Evolutionary conservation across 176 grass and related monocot genomes (phyloP).

Genomic region (Aechmea fasciata): DNA sequence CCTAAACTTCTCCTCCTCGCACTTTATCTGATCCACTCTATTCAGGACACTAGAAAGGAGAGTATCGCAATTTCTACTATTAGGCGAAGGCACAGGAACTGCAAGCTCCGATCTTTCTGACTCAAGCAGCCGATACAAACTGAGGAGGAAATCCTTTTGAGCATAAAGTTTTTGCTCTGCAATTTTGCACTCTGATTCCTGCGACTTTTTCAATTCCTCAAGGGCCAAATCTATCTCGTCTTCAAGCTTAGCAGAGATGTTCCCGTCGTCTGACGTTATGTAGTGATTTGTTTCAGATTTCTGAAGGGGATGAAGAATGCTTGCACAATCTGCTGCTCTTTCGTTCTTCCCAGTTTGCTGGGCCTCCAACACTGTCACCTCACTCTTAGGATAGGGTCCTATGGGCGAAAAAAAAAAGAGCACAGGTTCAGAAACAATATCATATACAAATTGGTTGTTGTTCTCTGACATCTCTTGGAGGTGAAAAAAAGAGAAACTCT

Average conservation of each 20-base stretch:
- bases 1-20: slow-evolving; percentile 58
- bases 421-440: background rate
- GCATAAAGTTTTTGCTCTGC: slow-evolving; percentile 70
- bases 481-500: background rate
- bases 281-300: slow-evolving; percentile 29
- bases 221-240: slow-evolving; percentile 53
- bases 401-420: slow-evolving; percentile 16
- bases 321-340: slow-evolving; percentile 16
- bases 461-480: no score
- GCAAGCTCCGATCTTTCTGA: slow-evolving; percentile 40
- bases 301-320: slow-evolving; percentile 19
- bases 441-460: no score
- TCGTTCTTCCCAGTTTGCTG: slow-evolving; percentile 7
- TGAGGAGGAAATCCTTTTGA: slow-evolving; percentile 65
- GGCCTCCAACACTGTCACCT: slow-evolving; percentile 30
- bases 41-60: slow-evolving; percentile 43
- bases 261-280: slow-evolving; percentile 37
- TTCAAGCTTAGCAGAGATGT: slow-evolving; percentile 52
- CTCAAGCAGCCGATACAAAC: slow-evolving; percentile 53
- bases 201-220: slow-evolving; percentile 53
- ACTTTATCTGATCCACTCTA: slow-evolving; percentile 56
- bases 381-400: slow-evolving; percentile 27
- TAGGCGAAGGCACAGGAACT: slow-evolving; percentile 38
- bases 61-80: slow-evolving; percentile 27
- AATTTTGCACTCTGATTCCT: slow-evolving; percentile 49